phyloP scores from a whole-genome alignment of 371 early-diverging fungal genomes.

The Basidiobolus meristosporus region DNA sequence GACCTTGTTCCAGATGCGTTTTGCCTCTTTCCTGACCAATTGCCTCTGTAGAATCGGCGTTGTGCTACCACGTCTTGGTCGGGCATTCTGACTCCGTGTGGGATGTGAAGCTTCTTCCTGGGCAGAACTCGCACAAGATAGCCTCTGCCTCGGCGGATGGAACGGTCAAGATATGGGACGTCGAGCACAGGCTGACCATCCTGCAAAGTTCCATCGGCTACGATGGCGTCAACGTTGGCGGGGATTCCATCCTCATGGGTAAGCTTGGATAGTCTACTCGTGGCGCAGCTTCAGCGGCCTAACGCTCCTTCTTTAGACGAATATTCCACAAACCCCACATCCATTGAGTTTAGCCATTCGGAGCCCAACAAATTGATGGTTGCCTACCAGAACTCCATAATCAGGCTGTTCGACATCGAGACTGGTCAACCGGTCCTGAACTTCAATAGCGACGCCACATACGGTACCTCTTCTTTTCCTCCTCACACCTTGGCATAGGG shows the following conservation, averaged over 20 bases:
- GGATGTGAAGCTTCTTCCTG: constrained; percentile 57
- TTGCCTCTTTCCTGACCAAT: no score
- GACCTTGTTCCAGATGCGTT: no score
- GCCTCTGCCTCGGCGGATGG: constrained; percentile 71
- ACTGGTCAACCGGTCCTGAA: constrained; percentile 36
- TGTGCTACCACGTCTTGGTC: no score
- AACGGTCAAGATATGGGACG: constrained; percentile 67
- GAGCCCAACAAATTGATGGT: constrained; percentile 39
- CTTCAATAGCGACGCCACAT: constrained; percentile 32
- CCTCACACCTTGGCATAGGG: no score
- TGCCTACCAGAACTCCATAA: constrained; percentile 37
- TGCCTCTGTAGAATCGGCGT: no score
- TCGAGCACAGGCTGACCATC: constrained; percentile 16
- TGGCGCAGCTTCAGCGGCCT: no score
- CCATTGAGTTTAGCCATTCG: constrained; percentile 38
- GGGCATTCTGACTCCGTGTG: constrained; percentile 77
- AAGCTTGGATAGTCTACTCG: no score
- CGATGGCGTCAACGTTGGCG: constrained; percentile 9
- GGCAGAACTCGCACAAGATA: constrained; percentile 13
- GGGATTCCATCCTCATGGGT: no score
- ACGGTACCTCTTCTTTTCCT: constrained; percentile 18
- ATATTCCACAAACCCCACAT: constrained; percentile 30
- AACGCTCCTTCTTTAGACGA: no score
- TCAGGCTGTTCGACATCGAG: constrained; percentile 56
- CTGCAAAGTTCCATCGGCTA: constrained; percentile 25